These are phyloP conservation scores for Dendrostoma leiphaemia DNA, from an alignment of 2,329 filamentous ascomycete species.

Conservation along the genomic window DNA sequence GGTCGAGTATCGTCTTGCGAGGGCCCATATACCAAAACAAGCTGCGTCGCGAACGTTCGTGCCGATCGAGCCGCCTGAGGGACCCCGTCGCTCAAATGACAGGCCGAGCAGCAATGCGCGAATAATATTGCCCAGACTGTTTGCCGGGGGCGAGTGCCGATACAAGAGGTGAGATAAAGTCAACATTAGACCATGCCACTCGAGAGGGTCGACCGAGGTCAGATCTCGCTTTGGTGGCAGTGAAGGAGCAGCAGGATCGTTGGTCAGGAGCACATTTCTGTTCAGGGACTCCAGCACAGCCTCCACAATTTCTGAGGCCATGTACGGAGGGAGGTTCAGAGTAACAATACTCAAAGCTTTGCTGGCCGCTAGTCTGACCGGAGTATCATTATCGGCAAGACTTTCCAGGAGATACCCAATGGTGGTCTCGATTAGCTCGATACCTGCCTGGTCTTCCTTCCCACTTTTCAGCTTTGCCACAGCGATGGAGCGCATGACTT, in stretches of 20 bases:
- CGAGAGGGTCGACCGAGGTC: constrained; percentile 72
- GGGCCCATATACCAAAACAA: constrained; percentile 93
- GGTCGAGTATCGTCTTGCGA: constrained; percentile 84
- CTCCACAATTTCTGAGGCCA: constrained; percentile 85
- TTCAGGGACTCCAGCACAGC: constrained; percentile 73
- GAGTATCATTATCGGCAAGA: constrained; percentile 84
- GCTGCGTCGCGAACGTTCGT: constrained; percentile 92
- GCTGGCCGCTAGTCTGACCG: constrained; percentile 84
- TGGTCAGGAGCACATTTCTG: constrained; percentile 54
- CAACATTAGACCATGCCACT: constrained; percentile 91
- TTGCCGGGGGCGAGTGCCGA: constrained; percentile 72
- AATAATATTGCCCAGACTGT: constrained; percentile 70
- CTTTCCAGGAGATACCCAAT: constrained; percentile 79
- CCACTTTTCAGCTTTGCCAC: constrained; percentile 61
- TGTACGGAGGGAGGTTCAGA: constrained; percentile 72
- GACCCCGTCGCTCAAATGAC: constrained; percentile 83
- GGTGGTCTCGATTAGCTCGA: constrained; percentile 69
- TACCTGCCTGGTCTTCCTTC: constrained; percentile 37
- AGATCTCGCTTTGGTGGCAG: constrained; percentile 54
- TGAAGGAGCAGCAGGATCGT: constrained; percentile 32
- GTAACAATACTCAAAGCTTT: constrained; percentile 89
- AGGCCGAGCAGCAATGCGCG: constrained; percentile 76
- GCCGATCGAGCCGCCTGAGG: constrained; percentile 81
- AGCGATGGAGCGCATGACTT: constrained; percentile 74
- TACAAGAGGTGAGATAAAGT: constrained; percentile 86